Percentiles rank a stretch among this genome's conserved stretches.
Conservation (phyloP, 208 protist species). For the Acanthamoeba lenticulata region DNA sequence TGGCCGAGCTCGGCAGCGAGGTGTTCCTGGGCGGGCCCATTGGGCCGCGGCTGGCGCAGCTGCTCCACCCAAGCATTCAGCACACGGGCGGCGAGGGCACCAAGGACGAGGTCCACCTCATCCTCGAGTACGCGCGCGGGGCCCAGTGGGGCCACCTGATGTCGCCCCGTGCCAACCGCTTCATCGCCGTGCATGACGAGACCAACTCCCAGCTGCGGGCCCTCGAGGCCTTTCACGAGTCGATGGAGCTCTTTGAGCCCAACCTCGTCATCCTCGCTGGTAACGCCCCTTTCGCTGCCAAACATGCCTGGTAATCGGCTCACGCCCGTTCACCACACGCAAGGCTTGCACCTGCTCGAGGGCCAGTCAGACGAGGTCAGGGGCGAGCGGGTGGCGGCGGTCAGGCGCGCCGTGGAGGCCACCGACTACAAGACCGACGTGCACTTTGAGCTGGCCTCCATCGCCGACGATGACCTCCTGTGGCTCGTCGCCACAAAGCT, state of each 20-base stretch:
- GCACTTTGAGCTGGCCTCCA: slow-evolving; percentile 63
- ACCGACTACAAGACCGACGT: not conserved
- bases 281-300: no score
- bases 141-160: not conserved
- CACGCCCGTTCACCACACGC: no score
- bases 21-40: slow-evolving; percentile 47
- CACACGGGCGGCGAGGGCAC: not conserved
- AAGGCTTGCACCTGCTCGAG: slow-evolving; percentile 38
- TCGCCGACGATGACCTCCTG: not conserved
- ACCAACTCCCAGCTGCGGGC: slow-evolving; percentile 39
- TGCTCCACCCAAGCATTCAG: not conserved
- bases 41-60: not conserved
- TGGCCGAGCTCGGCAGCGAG: slow-evolving; percentile 1
- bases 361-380: not conserved
- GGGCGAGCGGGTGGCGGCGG: not conserved
- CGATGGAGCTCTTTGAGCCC: slow-evolving; percentile 14
- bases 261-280: slow-evolving; percentile 19
- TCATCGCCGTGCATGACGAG: slow-evolving; percentile 56
- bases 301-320: no score
- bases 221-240: not conserved
- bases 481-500: not conserved
- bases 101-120: slow-evolving; percentile 59
- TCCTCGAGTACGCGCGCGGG: slow-evolving; percentile 6
- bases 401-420: not conserved
- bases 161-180: slow-evolving; percentile 1